These are phyloP conservation scores for Zarea fungicola DNA, from an alignment of 2,329 filamentous ascomycete species.

Conservation along the genomic window DNA sequence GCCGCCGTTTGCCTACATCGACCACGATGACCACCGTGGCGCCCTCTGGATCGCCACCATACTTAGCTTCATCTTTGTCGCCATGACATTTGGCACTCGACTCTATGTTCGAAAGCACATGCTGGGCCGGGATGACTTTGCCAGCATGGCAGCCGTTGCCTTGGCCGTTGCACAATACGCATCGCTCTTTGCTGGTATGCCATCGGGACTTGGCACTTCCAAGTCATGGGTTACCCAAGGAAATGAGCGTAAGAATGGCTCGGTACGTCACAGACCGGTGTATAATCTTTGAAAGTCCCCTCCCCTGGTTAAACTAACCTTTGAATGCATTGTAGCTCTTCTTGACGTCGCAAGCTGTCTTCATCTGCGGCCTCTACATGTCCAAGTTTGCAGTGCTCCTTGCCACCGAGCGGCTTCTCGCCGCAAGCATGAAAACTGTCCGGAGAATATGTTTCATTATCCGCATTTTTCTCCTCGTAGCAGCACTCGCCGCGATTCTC, in stretches of 20 bases:
- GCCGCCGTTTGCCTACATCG: slow-evolving; percentile 7
- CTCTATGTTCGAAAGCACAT: slow-evolving; percentile 16
- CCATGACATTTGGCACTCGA: slow-evolving; percentile 1
- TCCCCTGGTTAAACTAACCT: background rate
- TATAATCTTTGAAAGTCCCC: background rate
- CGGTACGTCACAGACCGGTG: background rate
- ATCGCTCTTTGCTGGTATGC: slow-evolving; percentile 14
- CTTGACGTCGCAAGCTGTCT: slow-evolving; percentile 14
- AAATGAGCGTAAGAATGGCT: slow-evolving; percentile 9
- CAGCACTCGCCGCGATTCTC: slow-evolving; percentile 12
- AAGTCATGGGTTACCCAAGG: slow-evolving; percentile 5
- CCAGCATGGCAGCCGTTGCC: slow-evolving; percentile 1
- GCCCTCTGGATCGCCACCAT: slow-evolving; percentile 18
- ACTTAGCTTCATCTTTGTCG: slow-evolving; percentile 15
- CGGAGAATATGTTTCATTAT: slow-evolving; percentile 12
- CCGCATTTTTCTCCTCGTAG: slow-evolving; percentile 4
- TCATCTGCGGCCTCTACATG: slow-evolving; percentile 13
- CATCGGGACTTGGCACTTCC: slow-evolving; percentile 14
- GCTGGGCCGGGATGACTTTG: slow-evolving; percentile 17
- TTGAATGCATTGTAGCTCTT: background rate
- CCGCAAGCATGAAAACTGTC: slow-evolving; percentile 13
- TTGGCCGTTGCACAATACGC: slow-evolving; percentile 13
- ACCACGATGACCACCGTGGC: slow-evolving; percentile 15
- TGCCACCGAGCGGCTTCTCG: slow-evolving; percentile 16
- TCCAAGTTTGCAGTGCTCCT: slow-evolving; percentile 19